Evolutionary conservation across 768 basidiomycete genomes (phyloP), one percentile per base, ranked within the genome.

Genomic region (Russula olivacea): DNA sequence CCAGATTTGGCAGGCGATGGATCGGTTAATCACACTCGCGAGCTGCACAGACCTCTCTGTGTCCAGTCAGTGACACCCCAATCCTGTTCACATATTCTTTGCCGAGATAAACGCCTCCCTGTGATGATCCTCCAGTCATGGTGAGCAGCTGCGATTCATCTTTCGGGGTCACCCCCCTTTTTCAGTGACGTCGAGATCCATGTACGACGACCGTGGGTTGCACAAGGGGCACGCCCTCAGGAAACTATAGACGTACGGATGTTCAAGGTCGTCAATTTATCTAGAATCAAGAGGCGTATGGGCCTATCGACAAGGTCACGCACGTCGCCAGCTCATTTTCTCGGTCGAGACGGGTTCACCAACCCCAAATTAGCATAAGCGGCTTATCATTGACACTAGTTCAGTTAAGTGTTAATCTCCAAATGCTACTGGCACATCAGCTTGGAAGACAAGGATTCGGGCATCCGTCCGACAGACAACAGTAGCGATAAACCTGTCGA

Each of bases 81-180:
- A 43, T 57, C 19, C 55, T 32, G 15, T 28, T 38, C 38, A 40
- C 43, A 11, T 28, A 40, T 40, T n/a, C 15, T 21, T 36, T 19
- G 25, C 47, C 51, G 58, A 63, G 58, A 17, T 55, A 15, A 25
- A 21, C 11, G 21, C 36, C 57, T 40, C 57, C 52, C 36, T 43
- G 43, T 41, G n/a, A 49, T 48, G 38, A 25, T 19, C 38, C 48
- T 38, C 56, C 57, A 47, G 62, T 59, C 57, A 34, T 28, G 19
- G 25, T 23, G 45, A 53, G 15, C 34, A 34, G 55, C 57, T 53
- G 19, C 7, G 10, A 41, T 28, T 21, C 45, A 51, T 43, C 50
- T 15, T 49, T 40, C 8, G 36, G 14, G 56, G 25, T 58, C n/a
- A 32, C 15, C 21, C 34, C 32, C 51, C 17, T 11, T 34, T 30